Conservation (phyloP, 2,329 filamentous ascomycete species). For the Ceratocystis smalleyi region DNA sequence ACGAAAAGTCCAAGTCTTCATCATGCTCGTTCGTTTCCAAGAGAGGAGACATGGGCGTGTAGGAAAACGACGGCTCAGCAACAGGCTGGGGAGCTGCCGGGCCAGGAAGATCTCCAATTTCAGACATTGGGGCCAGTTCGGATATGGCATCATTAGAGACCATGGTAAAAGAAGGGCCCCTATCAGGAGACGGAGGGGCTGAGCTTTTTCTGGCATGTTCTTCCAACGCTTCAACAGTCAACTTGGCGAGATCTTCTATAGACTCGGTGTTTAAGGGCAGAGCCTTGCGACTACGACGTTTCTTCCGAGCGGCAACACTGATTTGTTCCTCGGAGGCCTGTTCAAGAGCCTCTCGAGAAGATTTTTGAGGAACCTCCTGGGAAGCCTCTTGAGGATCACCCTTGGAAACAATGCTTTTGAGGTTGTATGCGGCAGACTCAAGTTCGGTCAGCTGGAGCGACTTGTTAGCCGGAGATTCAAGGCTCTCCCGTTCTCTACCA, state of each 20-base stretch:
- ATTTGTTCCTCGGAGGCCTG: neutral
- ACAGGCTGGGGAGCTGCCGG: neutral
- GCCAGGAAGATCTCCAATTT: conserved; percentile 1
- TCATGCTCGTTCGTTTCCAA: conserved; percentile 9
- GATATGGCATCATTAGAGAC: conserved; percentile 12
- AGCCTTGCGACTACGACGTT: conserved; percentile 3
- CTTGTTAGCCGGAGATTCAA: neutral
- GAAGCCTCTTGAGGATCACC: no score
- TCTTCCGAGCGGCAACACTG: conserved; percentile 5
- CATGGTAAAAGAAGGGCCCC: neutral
- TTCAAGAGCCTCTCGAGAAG: no score
- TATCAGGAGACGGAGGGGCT: conserved; percentile 7
- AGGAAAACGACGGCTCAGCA: neutral
- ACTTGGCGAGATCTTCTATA: conserved; percentile 2
- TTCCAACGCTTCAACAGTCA: conserved; percentile 13
- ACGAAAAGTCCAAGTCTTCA: conserved; percentile 15
- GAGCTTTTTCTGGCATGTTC: conserved; percentile 7
- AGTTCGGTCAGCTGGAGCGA: neutral
- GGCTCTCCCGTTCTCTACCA: neutral
- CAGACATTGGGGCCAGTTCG: conserved; percentile 12
- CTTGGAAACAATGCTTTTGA: neutral
- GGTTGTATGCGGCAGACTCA: neutral
- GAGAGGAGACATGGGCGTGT: neutral
- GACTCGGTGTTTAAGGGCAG: neutral
- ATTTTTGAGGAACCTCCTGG: no score